phyloP scores from a whole-genome alignment of 768 basidiomycete genomes.

The Amyloporia xantha region DNA sequence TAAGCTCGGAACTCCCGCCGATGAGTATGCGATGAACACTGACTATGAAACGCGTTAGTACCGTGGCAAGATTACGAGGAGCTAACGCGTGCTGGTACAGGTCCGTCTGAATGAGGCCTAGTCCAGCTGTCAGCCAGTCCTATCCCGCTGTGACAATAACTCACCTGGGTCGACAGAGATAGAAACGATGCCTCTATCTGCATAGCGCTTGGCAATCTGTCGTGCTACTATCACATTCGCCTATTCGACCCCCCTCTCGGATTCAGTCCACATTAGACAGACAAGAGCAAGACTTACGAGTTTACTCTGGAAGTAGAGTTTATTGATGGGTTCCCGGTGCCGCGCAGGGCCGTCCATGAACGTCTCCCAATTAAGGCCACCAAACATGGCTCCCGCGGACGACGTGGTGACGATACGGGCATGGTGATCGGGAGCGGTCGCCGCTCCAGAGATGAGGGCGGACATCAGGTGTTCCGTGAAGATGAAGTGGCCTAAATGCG shows the following conservation, averaged over 20 bases:
- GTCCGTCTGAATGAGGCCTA: constrained; percentile 14
- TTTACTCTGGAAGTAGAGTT: constrained; percentile 34
- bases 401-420: constrained; percentile 43
- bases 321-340: constrained; percentile 6
- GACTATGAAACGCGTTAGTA: constrained; percentile 1
- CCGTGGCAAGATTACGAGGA: not conserved
- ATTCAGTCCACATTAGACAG: not conserved
- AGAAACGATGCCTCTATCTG: constrained; percentile 37
- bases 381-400: constrained; percentile 32
- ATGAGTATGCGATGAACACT: not conserved
- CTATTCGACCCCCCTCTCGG: constrained; percentile 17
- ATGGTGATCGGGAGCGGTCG: constrained; percentile 35
- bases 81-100: constrained; percentile 1
- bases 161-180: constrained; percentile 40
- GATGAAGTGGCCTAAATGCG: constrained; percentile 16
- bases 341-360: constrained; percentile 23
- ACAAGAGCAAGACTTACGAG: constrained; percentile 29
- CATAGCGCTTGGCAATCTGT: constrained; percentile 43
- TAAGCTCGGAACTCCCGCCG: not conserved
- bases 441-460: constrained; percentile 32
- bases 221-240: constrained; percentile 39
- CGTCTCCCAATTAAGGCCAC: constrained; percentile 33
- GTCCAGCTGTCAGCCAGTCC: too few species aligned
- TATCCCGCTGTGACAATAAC: not conserved
- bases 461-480: constrained; percentile 42